Percentiles rank a stretch among this genome's conserved stretches.
Evolutionary conservation across 2,329 filamentous ascomycete genomes (phyloP).

Genomic region (Ophiocordyceps camponoti-saundersi): DNA sequence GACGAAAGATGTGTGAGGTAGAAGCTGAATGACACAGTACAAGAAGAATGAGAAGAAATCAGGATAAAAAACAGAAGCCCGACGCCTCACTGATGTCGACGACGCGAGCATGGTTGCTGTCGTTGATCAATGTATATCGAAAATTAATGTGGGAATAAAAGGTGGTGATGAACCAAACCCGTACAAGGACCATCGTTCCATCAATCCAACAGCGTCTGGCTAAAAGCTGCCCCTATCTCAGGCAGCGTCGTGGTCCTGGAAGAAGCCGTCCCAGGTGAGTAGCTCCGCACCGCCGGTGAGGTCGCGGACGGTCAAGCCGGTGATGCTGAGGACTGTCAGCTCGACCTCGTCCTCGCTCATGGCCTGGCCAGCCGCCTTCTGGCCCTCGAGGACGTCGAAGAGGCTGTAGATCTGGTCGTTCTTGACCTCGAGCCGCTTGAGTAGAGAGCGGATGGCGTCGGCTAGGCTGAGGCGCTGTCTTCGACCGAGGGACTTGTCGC

Average conservation of each 20-base stretch:
- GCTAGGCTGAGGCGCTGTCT: conserved; percentile 45
- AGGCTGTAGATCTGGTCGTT: conserved; percentile 67
- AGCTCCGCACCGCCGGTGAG: conserved; percentile 20
- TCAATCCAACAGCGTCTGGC: no score
- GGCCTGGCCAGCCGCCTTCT: conserved; percentile 46
- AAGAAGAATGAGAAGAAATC: not conserved
- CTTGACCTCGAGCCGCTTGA: conserved; percentile 52
- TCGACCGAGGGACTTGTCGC: conserved; percentile 49
- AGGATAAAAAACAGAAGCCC: not conserved
- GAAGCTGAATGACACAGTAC: not conserved
- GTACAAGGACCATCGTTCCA: no score
- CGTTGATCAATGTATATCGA: not conserved
- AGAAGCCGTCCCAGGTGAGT: conserved; percentile 21
- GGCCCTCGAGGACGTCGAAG: conserved; percentile 70
- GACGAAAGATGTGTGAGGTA: not conserved
- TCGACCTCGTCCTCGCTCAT: conserved; percentile 48
- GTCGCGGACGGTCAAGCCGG: conserved; percentile 25
- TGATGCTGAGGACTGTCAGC: conserved; percentile 42
- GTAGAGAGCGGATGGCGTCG: conserved; percentile 41
- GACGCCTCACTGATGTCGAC: not conserved
- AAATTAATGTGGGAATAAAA: not conserved
- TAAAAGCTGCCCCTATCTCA: not conserved
- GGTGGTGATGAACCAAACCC: not conserved
- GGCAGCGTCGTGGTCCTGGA: not conserved
- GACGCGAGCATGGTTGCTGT: not conserved